Percentiles rank a stretch among this genome's conserved stretches.
Conservation (phyloP, 2,329 filamentous ascomycete species). For the Aspergillus oerlinghausenensis region DNA sequence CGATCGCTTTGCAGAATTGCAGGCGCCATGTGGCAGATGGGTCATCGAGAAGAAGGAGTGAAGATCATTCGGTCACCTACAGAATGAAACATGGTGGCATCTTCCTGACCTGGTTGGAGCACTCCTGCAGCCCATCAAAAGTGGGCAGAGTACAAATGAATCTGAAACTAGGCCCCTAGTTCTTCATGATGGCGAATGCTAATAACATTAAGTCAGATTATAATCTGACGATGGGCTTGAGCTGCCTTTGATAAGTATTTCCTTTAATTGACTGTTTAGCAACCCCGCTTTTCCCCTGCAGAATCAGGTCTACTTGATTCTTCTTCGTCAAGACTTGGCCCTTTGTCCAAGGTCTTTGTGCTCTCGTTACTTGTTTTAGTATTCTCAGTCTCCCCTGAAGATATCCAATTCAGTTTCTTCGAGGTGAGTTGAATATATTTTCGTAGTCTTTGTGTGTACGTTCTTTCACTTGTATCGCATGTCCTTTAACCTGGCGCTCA, state of each 20-base stretch:
- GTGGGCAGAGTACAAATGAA: not conserved
- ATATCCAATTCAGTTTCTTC: not conserved
- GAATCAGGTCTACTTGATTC: not conserved
- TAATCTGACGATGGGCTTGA: not conserved
- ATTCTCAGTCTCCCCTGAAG: not conserved
- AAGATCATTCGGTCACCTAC: not conserved
- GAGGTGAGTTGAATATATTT: not conserved
- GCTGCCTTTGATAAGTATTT: not conserved
- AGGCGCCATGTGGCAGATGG: not conserved
- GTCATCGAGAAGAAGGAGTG: not conserved
- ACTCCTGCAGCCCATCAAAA: not conserved
- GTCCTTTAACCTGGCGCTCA: not conserved
- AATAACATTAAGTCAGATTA: not conserved
- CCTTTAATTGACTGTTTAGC: not conserved
- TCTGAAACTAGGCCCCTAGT: not conserved
- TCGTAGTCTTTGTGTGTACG: not conserved
- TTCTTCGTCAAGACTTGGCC: not conserved
- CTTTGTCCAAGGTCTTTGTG: not conserved
- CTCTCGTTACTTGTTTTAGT: not conserved
- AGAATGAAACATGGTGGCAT: not conserved
- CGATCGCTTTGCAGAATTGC: not conserved
- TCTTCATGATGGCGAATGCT: not conserved
- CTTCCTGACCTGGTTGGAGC: not conserved
- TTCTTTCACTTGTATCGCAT: not conserved
- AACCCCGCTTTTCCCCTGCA: not conserved